A percentile compares a stretch with the other conserved stretches of the same genome.
Conservation (phyloP, 371 early-diverging fungal genomes). For the Apophysomyces sp. region DNA sequence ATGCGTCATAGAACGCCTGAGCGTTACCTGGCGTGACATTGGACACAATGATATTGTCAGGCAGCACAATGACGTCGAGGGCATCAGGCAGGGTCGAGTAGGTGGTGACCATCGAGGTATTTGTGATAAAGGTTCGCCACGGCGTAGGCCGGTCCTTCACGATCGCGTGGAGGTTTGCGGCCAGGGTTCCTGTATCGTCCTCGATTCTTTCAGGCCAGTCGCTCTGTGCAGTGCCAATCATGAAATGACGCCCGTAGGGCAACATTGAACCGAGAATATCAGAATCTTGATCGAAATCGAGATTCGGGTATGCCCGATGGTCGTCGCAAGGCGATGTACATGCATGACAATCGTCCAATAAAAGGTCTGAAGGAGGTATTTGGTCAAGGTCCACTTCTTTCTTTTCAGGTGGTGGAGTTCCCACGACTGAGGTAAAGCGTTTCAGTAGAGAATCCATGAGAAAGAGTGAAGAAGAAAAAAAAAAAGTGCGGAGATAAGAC, state of each 20-base stretch:
- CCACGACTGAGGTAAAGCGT: background rate
- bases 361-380: conserved; percentile 6
- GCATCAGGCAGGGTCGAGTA: conserved; percentile 17
- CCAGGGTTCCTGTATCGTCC: conserved; percentile 37
- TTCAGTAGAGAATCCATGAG: background rate
- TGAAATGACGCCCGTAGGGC: conserved; percentile 64
- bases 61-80: conserved; percentile 33
- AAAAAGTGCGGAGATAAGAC: background rate
- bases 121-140: conserved; percentile 34
- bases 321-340: conserved; percentile 47
- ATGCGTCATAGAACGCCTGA: conserved; percentile 23
- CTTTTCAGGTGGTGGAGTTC: background rate
- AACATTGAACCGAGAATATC: conserved; percentile 59
- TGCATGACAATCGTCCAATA: conserved; percentile 30
- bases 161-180: conserved; percentile 14
- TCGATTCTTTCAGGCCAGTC: conserved; percentile 60
- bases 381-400: background rate
- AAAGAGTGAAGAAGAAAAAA: background rate
- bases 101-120: conserved; percentile 23
- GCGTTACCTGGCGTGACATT: conserved; percentile 29
- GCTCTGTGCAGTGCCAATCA: conserved; percentile 60
- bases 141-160: conserved; percentile 3
- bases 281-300: conserved; percentile 58
- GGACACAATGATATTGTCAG: conserved; percentile 39
- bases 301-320: conserved; percentile 61